Conservation (phyloP, 371 early-diverging fungal genomes). For the Chytridium lagenaria region DNA sequence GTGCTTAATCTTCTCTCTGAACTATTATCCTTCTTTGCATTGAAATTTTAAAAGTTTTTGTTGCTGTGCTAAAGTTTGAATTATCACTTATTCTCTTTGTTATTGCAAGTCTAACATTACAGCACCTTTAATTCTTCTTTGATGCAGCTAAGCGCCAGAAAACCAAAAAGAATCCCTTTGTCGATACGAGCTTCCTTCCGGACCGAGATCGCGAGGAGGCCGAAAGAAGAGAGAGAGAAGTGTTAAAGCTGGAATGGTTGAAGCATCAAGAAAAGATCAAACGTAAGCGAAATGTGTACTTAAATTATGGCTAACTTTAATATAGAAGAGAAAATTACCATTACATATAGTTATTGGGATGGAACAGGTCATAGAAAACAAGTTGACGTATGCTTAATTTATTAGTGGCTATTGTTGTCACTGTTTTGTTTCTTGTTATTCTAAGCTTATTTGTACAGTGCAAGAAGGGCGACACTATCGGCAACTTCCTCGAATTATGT, state of each 20-base stretch:
- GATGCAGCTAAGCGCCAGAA: constrained; percentile 32
- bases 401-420: too few species aligned
- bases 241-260: constrained; percentile 80
- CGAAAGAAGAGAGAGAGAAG: constrained; percentile 77
- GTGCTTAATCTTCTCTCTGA: constrained; percentile 52
- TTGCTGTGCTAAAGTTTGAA: too few species aligned
- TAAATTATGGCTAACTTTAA: too few species aligned
- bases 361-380: constrained; percentile 90
- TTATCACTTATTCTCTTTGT: too few species aligned
- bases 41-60: too few species aligned
- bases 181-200: constrained; percentile 93
- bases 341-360: constrained; percentile 96
- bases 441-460: too few species aligned
- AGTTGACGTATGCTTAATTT: constrained; percentile 70
- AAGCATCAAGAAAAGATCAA: constrained; percentile 73
- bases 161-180: constrained; percentile 81
- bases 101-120: too few species aligned
- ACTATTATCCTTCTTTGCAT: background rate
- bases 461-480: constrained; percentile 89
- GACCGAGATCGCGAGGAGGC: constrained; percentile 87
- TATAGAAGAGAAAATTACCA: constrained; percentile 75
- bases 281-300: constrained; percentile 56
- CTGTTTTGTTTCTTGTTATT: too few species aligned
- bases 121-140: too few species aligned
- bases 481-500: constrained; percentile 84